Percentiles rank a stretch among this genome's conserved stretches.
Conservation (phyloP, 139 green algal genomes). For the Tetraselmis striata region DNA sequence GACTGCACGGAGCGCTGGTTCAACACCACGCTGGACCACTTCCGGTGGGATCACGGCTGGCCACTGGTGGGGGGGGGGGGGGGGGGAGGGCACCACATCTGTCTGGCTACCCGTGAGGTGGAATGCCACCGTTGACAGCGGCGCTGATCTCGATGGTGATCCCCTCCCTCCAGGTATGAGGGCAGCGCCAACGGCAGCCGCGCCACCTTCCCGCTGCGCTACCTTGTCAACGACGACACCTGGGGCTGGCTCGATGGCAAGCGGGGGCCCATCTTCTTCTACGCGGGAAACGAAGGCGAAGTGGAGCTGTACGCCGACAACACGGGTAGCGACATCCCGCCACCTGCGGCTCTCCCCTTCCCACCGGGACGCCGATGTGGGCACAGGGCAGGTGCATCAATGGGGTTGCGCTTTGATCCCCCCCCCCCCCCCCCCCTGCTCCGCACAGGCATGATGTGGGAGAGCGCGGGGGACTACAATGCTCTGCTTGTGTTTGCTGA, state of each 20-base stretch:
- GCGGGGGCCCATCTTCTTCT: background rate
- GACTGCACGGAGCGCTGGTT: background rate
- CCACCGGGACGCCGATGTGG: background rate
- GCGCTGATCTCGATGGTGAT: background rate
- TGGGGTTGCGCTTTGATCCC: too few species aligned
- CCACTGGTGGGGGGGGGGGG: too few species aligned
- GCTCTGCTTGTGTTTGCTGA: constrained; percentile 65
- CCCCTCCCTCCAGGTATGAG: background rate
- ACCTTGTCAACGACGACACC: background rate
- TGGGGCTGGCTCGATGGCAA: background rate
- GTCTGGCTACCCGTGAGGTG: background rate
- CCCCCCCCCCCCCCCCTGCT: too few species aligned
- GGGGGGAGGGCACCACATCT: background rate
- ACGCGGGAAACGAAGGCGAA: constrained; percentile 78
- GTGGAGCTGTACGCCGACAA: constrained; percentile 49
- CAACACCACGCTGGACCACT: background rate
- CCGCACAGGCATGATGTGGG: constrained; percentile 75
- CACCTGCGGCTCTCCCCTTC: too few species aligned
- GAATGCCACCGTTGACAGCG: background rate
- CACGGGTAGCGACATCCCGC: constrained; percentile 23
- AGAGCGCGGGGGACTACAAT: constrained; percentile 49
- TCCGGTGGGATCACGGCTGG: background rate
- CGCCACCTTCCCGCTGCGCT: background rate
- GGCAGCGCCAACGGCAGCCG: background rate
- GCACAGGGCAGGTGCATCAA: background rate